Evolutionary conservation across 1,284 basidiomycete genomes (phyloP).

Genomic region (Xanthoconium separans): DNA sequence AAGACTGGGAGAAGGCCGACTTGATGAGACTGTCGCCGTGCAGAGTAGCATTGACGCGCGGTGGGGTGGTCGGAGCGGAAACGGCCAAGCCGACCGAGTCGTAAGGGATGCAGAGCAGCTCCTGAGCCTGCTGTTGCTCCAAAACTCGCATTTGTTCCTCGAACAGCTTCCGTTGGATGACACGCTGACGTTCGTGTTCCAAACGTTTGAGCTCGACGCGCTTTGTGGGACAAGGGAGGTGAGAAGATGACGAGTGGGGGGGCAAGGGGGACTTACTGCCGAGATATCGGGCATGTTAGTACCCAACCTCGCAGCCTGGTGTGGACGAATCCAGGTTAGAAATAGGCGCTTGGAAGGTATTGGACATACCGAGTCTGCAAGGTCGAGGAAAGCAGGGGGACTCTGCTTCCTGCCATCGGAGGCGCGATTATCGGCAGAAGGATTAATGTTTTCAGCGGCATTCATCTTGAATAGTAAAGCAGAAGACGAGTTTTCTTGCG

Average conservation of each 20-base stretch:
- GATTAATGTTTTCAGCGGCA: slow-evolving; percentile 63
- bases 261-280: slow-evolving; percentile 54
- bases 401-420: slow-evolving; percentile 75
- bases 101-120: slow-evolving; percentile 70
- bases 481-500: slow-evolving; percentile 51
- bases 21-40: slow-evolving; percentile 49
- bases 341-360: slow-evolving; percentile 20
- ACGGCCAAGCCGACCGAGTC: slow-evolving; percentile 64
- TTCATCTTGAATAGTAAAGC: slow-evolving; percentile 60
- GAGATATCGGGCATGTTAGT: slow-evolving; percentile 80
- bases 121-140: slow-evolving; percentile 89
- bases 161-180: slow-evolving; percentile 83
- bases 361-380: slow-evolving; percentile 79
- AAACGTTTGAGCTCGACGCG: slow-evolving; percentile 87
- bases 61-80: slow-evolving; percentile 81
- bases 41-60: slow-evolving; percentile 67
- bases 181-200: slow-evolving; percentile 87
- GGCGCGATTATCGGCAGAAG: slow-evolving; percentile 67
- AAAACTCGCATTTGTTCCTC: slow-evolving; percentile 92
- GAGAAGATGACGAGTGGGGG: slow-evolving; percentile 1
- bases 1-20: slow-evolving; percentile 43
- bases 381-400: slow-evolving; percentile 85
- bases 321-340: slow-evolving; percentile 14
- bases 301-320: slow-evolving; percentile 75
- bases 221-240: slow-evolving; percentile 37